A percentile compares a stretch with the other conserved stretches of the same genome.
phyloP scores from a whole-genome alignment of 2,329 filamentous ascomycete genomes.

The Pestalotiopsis sp. region DNA sequence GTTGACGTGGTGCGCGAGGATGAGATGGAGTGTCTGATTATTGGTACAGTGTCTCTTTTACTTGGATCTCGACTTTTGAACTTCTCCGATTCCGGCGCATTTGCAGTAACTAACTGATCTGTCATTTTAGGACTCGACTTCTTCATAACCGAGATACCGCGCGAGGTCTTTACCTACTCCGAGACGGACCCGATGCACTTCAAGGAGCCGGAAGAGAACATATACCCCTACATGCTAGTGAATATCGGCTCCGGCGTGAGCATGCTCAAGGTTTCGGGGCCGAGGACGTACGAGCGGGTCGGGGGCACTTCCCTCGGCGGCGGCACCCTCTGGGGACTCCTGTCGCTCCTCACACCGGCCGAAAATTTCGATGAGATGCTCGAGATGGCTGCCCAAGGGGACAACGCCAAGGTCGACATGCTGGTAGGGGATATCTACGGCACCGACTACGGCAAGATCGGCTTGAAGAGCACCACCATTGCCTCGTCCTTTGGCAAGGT shows the following conservation, averaged over 20 bases:
- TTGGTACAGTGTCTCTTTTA: constrained; percentile 56
- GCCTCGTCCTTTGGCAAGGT: constrained; percentile 97
- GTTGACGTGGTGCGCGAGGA: constrained; percentile 91
- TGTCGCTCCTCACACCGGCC: constrained; percentile 90
- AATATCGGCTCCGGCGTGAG: constrained; percentile 98
- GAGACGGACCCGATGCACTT: constrained; percentile 91
- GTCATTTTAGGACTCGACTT: constrained; percentile 79
- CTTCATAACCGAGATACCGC: constrained; percentile 96
- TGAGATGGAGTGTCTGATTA: constrained; percentile 98
- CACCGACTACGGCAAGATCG: constrained; percentile 93
- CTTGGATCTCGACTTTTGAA: too few relatives aligned
- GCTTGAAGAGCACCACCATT: constrained; percentile 92
- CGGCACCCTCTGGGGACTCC: constrained; percentile 94
- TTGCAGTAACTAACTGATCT: too few relatives aligned
- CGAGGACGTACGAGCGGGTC: constrained; percentile 82
- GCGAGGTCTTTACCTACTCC: constrained; percentile 96
- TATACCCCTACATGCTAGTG: constrained; percentile 95
- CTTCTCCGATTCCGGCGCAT: neutral
- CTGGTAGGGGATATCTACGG: constrained; percentile 98
- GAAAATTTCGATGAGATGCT: constrained; percentile 98
- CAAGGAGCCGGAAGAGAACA: constrained; percentile 70
- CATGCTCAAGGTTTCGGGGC: constrained; percentile 95
- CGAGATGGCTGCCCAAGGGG: constrained; percentile 82
- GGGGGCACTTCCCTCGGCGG: constrained; percentile 93
- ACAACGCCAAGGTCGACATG: constrained; percentile 94